Evolutionary conservation across 2,329 filamentous ascomycete species (phyloP).

Genomic region (Xenosphaeropsis pyriputrescens): DNA sequence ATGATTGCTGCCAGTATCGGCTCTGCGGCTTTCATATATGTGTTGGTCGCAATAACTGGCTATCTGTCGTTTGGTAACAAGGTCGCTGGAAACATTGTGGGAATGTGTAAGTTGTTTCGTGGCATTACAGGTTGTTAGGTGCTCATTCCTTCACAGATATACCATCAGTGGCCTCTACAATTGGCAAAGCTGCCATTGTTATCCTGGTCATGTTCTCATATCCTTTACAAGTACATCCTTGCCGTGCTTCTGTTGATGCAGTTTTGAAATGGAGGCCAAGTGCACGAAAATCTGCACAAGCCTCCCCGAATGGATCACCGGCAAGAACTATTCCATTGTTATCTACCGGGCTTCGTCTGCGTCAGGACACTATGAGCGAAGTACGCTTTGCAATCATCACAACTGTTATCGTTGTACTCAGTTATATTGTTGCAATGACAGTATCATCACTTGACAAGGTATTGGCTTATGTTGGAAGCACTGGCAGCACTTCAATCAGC

Average conservation of each 20-base stretch:
- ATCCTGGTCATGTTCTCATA: constrained; percentile 94
- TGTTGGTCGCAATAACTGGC: constrained; percentile 85
- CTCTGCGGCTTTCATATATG: constrained; percentile 72
- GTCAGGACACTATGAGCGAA: constrained; percentile 60
- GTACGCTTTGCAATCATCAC: constrained; percentile 81
- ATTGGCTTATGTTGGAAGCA: constrained; percentile 87
- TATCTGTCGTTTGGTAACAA: constrained; percentile 91
- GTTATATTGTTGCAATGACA: constrained; percentile 80
- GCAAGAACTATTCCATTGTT: constrained; percentile 23
- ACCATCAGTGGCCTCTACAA: constrained; percentile 69
- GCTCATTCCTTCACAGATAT: constrained; percentile 30
- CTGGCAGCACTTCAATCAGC: constrained; percentile 86
- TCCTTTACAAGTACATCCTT: constrained; percentile 89
- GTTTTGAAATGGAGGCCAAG: constrained; percentile 83
- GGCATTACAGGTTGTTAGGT: not conserved
- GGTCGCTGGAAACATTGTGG: constrained; percentile 83
- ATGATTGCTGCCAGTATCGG: constrained; percentile 80
- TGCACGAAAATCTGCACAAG: constrained; percentile 17
- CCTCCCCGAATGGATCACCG: constrained; percentile 18
- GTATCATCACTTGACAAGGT: constrained; percentile 83
- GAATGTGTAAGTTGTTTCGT: constrained; percentile 53
- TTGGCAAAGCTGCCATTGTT: constrained; percentile 90
- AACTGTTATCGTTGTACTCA: constrained; percentile 68
- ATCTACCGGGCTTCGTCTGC: constrained; percentile 31
- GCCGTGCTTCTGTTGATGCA: constrained; percentile 85